phyloP scores from a whole-genome alignment of 805 yeast genomes.

The Phaffomyces thermotolerans region DNA sequence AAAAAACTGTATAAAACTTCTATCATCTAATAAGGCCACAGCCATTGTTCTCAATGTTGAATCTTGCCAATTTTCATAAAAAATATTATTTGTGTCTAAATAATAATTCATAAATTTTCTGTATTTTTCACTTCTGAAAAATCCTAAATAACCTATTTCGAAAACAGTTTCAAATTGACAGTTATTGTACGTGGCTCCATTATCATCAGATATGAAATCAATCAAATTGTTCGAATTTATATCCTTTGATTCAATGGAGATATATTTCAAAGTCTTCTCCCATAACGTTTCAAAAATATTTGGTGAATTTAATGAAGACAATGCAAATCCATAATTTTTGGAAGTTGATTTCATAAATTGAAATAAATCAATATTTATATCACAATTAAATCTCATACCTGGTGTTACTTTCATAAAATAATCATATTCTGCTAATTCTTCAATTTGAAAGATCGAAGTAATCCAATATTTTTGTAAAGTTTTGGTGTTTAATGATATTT shows the following conservation, averaged over 20 bases:
- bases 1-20: conserved; percentile 62
- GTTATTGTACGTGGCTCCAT: conserved; percentile 64
- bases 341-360: conserved; percentile 43
- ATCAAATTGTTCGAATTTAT: conserved; percentile 56
- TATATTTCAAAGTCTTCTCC: conserved; percentile 61
- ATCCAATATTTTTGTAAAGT: conserved; percentile 42
- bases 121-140: conserved; percentile 70
- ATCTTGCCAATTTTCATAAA: conserved; percentile 90
- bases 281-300: conserved; percentile 74
- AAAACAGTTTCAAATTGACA: conserved; percentile 90
- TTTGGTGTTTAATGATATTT: conserved; percentile 42
- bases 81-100: conserved; percentile 72
- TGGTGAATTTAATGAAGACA: conserved; percentile 55
- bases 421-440: conserved; percentile 36
- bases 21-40: conserved; percentile 62
- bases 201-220: conserved; percentile 65
- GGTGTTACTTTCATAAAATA: conserved; percentile 48
- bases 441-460: conserved; percentile 39
- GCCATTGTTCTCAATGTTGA: conserved; percentile 85
- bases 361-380: conserved; percentile 40
- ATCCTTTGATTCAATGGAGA: conserved; percentile 49
- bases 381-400: conserved; percentile 38
- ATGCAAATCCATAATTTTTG: conserved; percentile 58
- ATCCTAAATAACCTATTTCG: conserved; percentile 68
- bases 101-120: conserved; percentile 56